Base-by-base conservation (phyloP, 495 filamentous ascomycete genomes). In the Hypoxylon rickii region DNA sequence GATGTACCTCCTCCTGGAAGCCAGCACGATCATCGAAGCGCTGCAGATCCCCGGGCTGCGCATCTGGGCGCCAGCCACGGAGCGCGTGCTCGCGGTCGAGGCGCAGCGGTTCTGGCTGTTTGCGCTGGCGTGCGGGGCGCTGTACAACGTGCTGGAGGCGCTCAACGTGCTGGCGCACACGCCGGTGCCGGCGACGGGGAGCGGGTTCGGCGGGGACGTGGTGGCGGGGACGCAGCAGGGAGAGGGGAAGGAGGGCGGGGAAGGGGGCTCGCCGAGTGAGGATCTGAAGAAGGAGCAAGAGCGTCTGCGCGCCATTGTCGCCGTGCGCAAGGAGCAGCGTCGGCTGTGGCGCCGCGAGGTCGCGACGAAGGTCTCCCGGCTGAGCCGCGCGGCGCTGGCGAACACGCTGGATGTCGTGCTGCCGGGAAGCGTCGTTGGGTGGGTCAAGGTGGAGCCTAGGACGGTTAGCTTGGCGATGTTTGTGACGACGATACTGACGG, bases 51-150 rank as follows among this genome's bases (percentile, higher is more conserved):
- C 76, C 48, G 74, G 75, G 20, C 61, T 86, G 3, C 52, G 62
- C 19, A 37, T 67, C 22, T 78, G 68, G 69, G 65, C 70, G 0
- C 33, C 55, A 17, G 65, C 64, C 10, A 31, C 15, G n/a, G 64
- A 62, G 15, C 41, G 17, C 53, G 24, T 7, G 20, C 3, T 76
- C 32, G 55, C 68, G 19, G 44, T 78, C n/a, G 82, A 88, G 58
- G 83, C 75, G 2, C 83, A 86, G 64, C 73, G 79, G 46, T 85
- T 86, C 62, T 89, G 86, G 86, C 81, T 87, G 46, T 82, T 83
- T 49, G 75, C 77, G 0, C 61, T 89, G 3, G 64, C 68, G 2
- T 73, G 71, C 44, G 73, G 63, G 22, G 54, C 65, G 0, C 24
- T 61, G 0, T 51, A 49, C 7, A 64, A 61, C 0, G 8, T 58